Conservation (phyloP, 2,329 filamentous ascomycete species). For the Epichloe coenophiala region DNA sequence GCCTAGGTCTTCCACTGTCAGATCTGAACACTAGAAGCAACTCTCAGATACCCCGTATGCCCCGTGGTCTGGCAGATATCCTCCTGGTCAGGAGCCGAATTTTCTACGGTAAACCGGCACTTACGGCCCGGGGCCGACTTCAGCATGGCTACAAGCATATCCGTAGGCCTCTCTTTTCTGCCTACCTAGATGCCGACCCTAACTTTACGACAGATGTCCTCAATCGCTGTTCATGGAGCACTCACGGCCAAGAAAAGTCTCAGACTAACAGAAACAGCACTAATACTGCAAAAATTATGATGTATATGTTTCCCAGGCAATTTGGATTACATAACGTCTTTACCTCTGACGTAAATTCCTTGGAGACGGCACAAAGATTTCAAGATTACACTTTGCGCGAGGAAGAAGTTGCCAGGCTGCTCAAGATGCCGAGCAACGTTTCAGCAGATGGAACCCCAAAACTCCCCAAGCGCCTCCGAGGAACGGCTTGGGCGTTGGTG, state of each 20-base stretch:
- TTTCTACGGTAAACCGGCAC: conserved; percentile 64
- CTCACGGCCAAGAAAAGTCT: background rate
- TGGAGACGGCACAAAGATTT: conserved; percentile 57
- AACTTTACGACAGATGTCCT: conserved; percentile 51
- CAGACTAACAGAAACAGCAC: conserved; percentile 12
- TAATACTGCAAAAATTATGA: conserved; percentile 61
- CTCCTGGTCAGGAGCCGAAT: conserved; percentile 70
- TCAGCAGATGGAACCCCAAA: conserved; percentile 14
- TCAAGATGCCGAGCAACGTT: conserved; percentile 5
- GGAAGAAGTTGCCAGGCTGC: conserved; percentile 50
- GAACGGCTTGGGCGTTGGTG: conserved; percentile 44
- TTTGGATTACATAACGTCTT: conserved; percentile 92
- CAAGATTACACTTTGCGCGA: conserved; percentile 81
- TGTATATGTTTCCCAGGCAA: conserved; percentile 87
- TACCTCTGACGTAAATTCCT: conserved; percentile 50
- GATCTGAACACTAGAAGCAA: conserved; percentile 22
- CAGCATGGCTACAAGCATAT: conserved; percentile 67
- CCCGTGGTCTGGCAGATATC: conserved; percentile 45
- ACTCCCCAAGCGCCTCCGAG: conserved; percentile 56
- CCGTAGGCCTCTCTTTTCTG: conserved; percentile 40
- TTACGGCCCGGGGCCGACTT: conserved; percentile 55
- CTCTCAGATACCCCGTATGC: background rate
- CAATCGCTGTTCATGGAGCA: conserved; percentile 45
- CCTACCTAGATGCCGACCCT: conserved; percentile 3
- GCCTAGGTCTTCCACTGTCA: conserved; percentile 34